These are phyloP conservation scores for Brassica nigra DNA, from an alignment of 345 rosid genomes.

Conservation along the genomic window DNA sequence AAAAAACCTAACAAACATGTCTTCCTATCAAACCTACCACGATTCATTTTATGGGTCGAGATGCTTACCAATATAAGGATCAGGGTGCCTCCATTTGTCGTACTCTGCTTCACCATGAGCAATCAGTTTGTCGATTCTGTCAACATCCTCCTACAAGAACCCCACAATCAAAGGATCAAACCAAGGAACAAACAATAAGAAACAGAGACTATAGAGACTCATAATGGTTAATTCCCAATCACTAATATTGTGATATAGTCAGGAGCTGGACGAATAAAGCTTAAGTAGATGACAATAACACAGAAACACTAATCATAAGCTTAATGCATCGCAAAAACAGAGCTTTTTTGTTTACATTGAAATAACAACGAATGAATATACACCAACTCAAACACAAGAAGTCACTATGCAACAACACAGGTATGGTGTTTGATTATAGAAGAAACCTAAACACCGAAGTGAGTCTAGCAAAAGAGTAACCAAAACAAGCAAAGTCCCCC, in stretches of 20 bases:
- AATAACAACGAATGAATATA: too few species aligned
- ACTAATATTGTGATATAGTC: neutral
- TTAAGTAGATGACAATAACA: neutral
- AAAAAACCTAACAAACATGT: neutral
- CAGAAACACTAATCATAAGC: neutral
- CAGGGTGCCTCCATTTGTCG: conserved; percentile 92
- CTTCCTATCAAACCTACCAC: neutral
- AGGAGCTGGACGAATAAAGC: neutral
- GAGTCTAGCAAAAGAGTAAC: too few species aligned
- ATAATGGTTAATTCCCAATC: neutral
- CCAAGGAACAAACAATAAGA: neutral
- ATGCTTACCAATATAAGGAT: conserved; percentile 84
- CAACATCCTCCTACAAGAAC: conserved; percentile 66
- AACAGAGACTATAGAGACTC: neutral
- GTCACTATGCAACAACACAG: neutral
- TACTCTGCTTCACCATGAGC: conserved; percentile 75
- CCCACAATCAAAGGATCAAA: neutral
- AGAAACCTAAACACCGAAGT: too few species aligned
- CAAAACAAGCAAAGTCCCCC: too few species aligned
- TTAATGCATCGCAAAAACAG: neutral
- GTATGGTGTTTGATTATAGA: too few species aligned
- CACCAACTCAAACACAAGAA: neutral
- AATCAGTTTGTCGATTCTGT: conserved; percentile 75
- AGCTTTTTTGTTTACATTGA: neutral
- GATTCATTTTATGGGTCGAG: neutral